Evolutionary conservation across 768 basidiomycete species (phyloP), one percentile per base, ranked within the genome.

Genomic region (Antrodiella citrinella): DNA sequence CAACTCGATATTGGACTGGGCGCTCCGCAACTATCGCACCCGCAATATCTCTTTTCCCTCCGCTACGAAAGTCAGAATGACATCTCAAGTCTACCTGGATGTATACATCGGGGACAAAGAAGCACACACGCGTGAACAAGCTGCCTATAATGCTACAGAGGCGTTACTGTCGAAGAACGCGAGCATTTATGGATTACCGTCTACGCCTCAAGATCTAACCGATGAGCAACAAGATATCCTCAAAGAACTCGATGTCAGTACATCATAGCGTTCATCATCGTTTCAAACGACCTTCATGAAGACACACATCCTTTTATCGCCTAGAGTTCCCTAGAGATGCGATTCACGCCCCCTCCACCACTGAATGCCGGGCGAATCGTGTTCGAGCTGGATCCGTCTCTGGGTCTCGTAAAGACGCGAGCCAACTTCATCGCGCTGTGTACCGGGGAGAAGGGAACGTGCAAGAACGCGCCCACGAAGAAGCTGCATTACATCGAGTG

Each of bases 351-450:
- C 2, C 71, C 74, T 2, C 45, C 56, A 1, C 66, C 75, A 4
- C 67, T 77, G 18, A 59, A 63, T 4, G 67, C 62, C 0, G 74
- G 74, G 1, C 67, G 70, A 15, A 61, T 78, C 19, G 63, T 68
- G 39, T 73, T 77, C 48, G 64, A 63, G 24, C 59, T 76, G 48
- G 69, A 72, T 38, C 41, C 62, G 25, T 61, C 68, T 0, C 57
- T 67, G 20, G 73, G 66, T 10, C 59, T 80, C 19, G 57, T 67
- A 23, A 79, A 76, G 64, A 77, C 75, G 24, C 62, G 65, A 1
- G 57, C 65, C 42, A 79, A 79, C 64, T 78, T 79, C 55, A 48
- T 68, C 20, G 71, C 71, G n/a, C 62, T 78, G 25, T 71, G 73
- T 42, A 73, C 70, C 0, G 72, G 72, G 3, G 70, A 73, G 48